Base-by-base conservation (phyloP, 371 early-diverging fungal species). In the Mucor indicus region DNA sequence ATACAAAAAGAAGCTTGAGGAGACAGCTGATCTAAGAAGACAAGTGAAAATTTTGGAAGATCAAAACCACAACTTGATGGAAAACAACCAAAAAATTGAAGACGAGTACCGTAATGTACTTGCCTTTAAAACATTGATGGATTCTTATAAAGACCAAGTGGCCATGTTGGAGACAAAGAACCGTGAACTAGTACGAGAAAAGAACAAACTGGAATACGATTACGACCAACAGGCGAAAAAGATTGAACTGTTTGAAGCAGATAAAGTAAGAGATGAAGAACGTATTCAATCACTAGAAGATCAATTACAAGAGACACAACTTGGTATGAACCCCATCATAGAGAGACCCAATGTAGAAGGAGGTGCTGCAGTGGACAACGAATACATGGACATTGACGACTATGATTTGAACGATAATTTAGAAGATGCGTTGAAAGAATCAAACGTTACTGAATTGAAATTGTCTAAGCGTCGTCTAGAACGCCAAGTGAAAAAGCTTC, bases 1-100 rank as follows among this genome's bases (percentile, higher is more conserved):
- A 64, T 96, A 92, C 74, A 93, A 92, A 62, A 91, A 90, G 68
- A 90, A 91, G 53, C 75, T 95, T 5, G 97, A 95, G 48, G 95
- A 96, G 38, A 80, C 76, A 25, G 82, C 81, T 0, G 93, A 94
- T 47, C 42, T 89, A 27, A 77, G 87, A 32, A 82, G 82, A 37
- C 87, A 90, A 62, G 68, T 90, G 51, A 89, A 90, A 75, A 83
- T 75, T 58, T 44, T 89, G 19, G 95, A 96, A 54, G 87, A 92
- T n/a, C 85, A 90, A 61, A 89, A 87, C 44, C 72, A 73, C 16
- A 62, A 75, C 7, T 67, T 88, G 32, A 60, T 79, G 40, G 83
- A 84, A 15, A 84, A 81, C 19, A 87, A 87, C 45, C 71, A 69
- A 13, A 77, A 83, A 29, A 75, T 94, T 22, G 93, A 94, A 67